Conservation (phyloP, 768 basidiomycete species). For the Termitomyces sp. region DNA sequence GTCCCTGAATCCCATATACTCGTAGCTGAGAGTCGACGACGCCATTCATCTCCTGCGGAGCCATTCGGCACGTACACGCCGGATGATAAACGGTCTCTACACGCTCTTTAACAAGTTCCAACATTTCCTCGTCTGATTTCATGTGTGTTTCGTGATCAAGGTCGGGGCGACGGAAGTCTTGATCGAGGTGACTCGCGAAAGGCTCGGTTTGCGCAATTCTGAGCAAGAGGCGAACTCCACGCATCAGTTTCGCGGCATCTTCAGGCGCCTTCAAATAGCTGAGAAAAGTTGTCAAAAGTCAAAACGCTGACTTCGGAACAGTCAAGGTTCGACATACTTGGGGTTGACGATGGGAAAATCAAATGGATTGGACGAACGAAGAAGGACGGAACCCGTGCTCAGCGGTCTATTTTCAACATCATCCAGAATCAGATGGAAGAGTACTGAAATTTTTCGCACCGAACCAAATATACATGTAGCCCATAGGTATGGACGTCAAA, state of each 20-base stretch:
- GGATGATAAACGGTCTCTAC: conserved; percentile 47
- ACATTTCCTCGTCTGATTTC: conserved; percentile 35
- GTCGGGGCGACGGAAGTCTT: conserved; percentile 22
- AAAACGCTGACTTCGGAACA: background rate
- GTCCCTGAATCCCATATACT: conserved; percentile 39
- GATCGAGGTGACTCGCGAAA: conserved; percentile 28
- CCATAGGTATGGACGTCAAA: conserved; percentile 36
- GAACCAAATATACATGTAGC: conserved; percentile 33
- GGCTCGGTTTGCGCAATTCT: conserved; percentile 34
- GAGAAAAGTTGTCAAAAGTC: background rate
- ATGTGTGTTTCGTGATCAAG: conserved; percentile 33
- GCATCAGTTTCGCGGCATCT: conserved; percentile 35
- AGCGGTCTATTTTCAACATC: conserved; percentile 24
- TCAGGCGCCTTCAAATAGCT: conserved; percentile 36
- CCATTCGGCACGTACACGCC: conserved; percentile 42
- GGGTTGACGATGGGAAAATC: conserved; percentile 35
- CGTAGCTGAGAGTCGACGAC: conserved; percentile 42
- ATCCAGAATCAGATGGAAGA: background rate
- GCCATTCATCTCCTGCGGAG: conserved; percentile 33
- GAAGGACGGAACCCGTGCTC: conserved; percentile 33
- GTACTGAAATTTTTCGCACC: conserved; percentile 18
- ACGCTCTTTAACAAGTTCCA: conserved; percentile 34
- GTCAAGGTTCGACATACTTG: conserved; percentile 22
- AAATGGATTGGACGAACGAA: conserved; percentile 36
- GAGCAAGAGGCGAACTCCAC: conserved; percentile 31